Evolutionary conservation across 2,329 filamentous ascomycete species (phyloP).

Genomic region (Calonectria pseudoturangicola): DNA sequence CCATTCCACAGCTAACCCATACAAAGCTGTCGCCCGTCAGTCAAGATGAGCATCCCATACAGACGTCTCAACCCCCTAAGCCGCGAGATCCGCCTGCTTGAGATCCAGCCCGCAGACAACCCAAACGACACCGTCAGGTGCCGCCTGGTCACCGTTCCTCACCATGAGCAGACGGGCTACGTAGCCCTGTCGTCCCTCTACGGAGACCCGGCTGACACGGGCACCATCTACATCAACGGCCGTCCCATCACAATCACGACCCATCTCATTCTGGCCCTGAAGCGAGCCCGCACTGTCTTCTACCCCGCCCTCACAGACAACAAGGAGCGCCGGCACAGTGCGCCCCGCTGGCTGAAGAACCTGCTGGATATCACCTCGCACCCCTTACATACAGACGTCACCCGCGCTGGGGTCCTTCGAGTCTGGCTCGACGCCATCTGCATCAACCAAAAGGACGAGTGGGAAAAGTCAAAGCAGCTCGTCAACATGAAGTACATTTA

Average conservation of each 20-base stretch:
- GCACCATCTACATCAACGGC: constrained; percentile 56
- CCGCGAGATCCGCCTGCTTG: constrained; percentile 58
- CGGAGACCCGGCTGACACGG: constrained; percentile 55
- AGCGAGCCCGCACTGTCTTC: constrained; percentile 59
- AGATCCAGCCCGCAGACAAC: constrained; percentile 55
- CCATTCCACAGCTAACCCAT: background rate
- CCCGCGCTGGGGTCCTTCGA: constrained; percentile 45
- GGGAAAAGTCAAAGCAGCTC: constrained; percentile 55
- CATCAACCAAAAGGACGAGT: constrained; percentile 54
- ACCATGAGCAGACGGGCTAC: constrained; percentile 53
- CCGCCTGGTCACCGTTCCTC: constrained; percentile 56
- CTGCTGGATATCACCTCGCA: constrained; percentile 27
- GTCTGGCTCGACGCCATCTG: constrained; percentile 59
- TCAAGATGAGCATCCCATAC: constrained; percentile 35
- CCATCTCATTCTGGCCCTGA: constrained; percentile 57
- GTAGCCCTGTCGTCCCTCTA: constrained; percentile 58
- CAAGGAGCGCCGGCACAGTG: constrained; percentile 36
- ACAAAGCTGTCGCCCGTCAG: too few species aligned
- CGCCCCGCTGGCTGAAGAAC: constrained; percentile 44
- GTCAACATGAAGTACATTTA: constrained; percentile 56
- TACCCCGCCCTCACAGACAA: constrained; percentile 49
- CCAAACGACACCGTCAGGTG: constrained; percentile 57
- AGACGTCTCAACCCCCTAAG: constrained; percentile 41
- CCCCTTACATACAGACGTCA: constrained; percentile 35
- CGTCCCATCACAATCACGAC: constrained; percentile 52